These are phyloP conservation scores for Yarrowia keelungensis DNA, from an alignment of 805 yeast genomes.

Conservation along the genomic window DNA sequence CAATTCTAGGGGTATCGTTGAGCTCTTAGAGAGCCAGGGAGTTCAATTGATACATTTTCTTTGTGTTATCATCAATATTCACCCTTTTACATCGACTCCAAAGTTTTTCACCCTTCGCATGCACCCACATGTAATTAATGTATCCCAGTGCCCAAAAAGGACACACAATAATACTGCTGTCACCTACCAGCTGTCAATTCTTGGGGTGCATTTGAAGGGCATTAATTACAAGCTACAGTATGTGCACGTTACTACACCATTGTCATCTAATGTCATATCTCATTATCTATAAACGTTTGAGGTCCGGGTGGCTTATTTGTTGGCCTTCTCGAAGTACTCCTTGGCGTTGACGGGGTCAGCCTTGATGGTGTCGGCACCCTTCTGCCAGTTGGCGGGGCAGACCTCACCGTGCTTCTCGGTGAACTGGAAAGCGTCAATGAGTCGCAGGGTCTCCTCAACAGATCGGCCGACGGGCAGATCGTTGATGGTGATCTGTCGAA, in stretches of 20 bases:
- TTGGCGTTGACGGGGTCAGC: conserved; percentile 79
- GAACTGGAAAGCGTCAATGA: conserved; percentile 99
- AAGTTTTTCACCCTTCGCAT: too few relatives aligned
- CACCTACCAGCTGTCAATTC: too few relatives aligned
- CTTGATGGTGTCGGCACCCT: conserved; percentile 92
- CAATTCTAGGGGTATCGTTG: neutral
- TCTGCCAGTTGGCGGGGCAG: conserved; percentile 99
- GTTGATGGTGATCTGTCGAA: conserved; percentile 97
- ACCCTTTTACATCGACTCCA: too few relatives aligned
- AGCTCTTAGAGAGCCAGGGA: neutral
- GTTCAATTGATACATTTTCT: neutral
- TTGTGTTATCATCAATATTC: neutral
- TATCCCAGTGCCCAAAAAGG: too few relatives aligned
- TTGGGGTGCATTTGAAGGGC: too few relatives aligned
- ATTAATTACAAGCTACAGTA: neutral
- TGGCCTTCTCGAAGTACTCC: conserved; percentile 75
- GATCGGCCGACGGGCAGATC: conserved; percentile 99
- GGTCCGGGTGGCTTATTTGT: conserved; percentile 48
- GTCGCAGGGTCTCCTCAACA: conserved; percentile 97
- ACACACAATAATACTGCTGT: too few relatives aligned
- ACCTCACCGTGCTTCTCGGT: conserved; percentile 99
- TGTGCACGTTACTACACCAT: neutral
- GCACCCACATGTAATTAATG: too few relatives aligned
- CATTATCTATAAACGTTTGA: conserved; percentile 29
- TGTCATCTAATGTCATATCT: conserved; percentile 23